These are phyloP conservation scores for Herpetomonas samuelpessoai DNA, from an alignment of 208 protist species.

Conservation along the genomic window DNA sequence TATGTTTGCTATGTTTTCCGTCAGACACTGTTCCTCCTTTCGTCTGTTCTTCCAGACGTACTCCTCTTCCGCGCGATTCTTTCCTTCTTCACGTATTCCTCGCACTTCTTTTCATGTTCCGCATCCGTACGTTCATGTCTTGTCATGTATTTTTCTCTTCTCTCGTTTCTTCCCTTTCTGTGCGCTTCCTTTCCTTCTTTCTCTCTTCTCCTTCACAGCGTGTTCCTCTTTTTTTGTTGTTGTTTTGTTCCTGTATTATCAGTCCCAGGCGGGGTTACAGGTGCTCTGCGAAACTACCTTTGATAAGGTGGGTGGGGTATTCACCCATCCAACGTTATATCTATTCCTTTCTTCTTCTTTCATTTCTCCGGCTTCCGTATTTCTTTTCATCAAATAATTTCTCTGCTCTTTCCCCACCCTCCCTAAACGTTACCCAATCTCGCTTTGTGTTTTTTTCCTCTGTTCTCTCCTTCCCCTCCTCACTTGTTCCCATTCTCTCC, in stretches of 20 bases:
- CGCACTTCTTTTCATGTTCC: too few relatives aligned
- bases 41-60: conserved; percentile 1
- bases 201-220: neutral
- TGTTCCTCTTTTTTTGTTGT: conserved; percentile 2
- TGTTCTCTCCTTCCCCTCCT: neutral
- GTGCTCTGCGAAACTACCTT: neutral
- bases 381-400: conserved; percentile 14
- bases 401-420: conserved; percentile 6
- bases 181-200: conserved; percentile 7
- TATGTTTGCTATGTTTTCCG: conserved; percentile 5
- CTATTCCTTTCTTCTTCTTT: conserved; percentile 6
- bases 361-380: neutral
- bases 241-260: conserved; percentile 20
- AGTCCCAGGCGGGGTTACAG: neutral
- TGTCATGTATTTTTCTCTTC: conserved; percentile 7
- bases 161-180: conserved; percentile 6
- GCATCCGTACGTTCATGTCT: too few relatives aligned
- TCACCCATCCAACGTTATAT: neutral
- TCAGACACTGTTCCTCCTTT: conserved; percentile 7
- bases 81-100: too few relatives aligned
- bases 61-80: conserved; percentile 7
- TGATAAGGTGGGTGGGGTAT: neutral
- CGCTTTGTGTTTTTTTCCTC: conserved; percentile 7
- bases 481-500: neutral
- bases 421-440: neutral